Base-by-base conservation (phyloP, 1,284 basidiomycete genomes). In the Pascua guehoae region DNA sequence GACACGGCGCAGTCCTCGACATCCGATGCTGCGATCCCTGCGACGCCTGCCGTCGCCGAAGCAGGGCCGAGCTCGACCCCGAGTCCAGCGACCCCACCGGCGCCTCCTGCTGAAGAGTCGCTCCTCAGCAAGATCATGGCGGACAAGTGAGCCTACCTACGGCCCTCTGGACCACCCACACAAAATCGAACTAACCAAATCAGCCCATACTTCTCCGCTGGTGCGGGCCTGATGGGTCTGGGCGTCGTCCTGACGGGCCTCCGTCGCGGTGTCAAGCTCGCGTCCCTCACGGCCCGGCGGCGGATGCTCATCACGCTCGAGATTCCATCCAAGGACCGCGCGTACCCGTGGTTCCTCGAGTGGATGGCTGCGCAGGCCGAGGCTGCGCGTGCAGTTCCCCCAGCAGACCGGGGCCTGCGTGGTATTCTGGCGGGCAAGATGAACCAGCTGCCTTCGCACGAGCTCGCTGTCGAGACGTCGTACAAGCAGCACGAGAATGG, bases 341-440 rank as follows among this genome's bases (percentile, higher is more conserved):
- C 94, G 2, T 98, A 98, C 75, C 88, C 91, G 41, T 98, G 96
- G 94, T 95, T 98, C 75, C 85, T 99, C 37, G 83, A 89, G 60
- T 99, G 96, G 96, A 92, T 98, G 89, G 86, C 92, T 4, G 64
- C 67, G 24, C 68, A 73, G 42, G 57, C 58, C 24, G 56, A 54
- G 32, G 17, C 43, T 15, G 48, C 60, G 7, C 69, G 67, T 9
- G 62, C 63, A 8, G 65, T 75, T 3, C 56, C 62, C 9, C 45
- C 49, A 2, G 46, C 61, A 16, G 51, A 62, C 16, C 52, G 58
- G 24, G 66, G 71, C 1, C 47, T 68, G 9, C 42, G 58, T 32
- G 53, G 62, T 5, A 49, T 63, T n/a, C 54, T 65, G 48, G 58
- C 61, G 41, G 71, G 72, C 14, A 65, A 66, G 37, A 77, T 69